These are phyloP conservation scores for Backusella liffmaniae DNA, from an alignment of 192 early-diverging fungal genomes.

Conservation along the genomic window DNA sequence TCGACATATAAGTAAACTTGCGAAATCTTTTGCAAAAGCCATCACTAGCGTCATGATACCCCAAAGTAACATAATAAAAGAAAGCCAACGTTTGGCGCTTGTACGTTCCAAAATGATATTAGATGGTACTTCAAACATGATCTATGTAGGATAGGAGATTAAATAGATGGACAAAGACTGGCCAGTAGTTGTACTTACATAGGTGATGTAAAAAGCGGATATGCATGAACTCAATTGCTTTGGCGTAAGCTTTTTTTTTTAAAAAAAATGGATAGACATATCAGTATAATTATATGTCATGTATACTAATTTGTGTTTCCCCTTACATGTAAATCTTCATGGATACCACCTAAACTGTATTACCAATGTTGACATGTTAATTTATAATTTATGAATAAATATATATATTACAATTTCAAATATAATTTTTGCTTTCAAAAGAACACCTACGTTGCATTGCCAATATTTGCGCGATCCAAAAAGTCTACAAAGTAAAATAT, in stretches of 20 bases:
- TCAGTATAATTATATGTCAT: not conserved
- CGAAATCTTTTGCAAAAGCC: conserved; percentile 60
- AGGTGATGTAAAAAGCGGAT: conserved; percentile 18
- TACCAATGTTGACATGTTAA: not conserved
- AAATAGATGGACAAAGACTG: not conserved
- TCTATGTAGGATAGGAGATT: conserved; percentile 50
- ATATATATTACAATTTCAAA: not conserved
- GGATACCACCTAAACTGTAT: conserved; percentile 28
- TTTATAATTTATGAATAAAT: too few species aligned
- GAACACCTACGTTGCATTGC: conserved; percentile 60
- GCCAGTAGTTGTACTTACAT: not conserved
- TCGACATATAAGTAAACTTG: conserved; percentile 34
- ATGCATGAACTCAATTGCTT: conserved; percentile 10
- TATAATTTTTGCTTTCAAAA: conserved; percentile 23
- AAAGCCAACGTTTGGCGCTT: conserved; percentile 60
- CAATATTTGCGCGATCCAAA: conserved; percentile 70
- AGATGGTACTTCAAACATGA: conserved; percentile 76
- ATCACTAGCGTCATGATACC: conserved; percentile 64
- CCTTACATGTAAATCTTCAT: conserved; percentile 45
- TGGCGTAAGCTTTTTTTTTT: conserved; percentile 15
- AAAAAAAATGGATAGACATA: not conserved
- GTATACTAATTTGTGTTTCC: conserved; percentile 21
- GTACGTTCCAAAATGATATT: conserved; percentile 71
- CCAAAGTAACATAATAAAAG: conserved; percentile 65
- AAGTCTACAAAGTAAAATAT: conserved; percentile 62